Evolutionary conservation across 2,329 filamentous ascomycete species (phyloP), one percentile per base, ranked within the genome.

Genomic region (Penicillium sp.): DNA sequence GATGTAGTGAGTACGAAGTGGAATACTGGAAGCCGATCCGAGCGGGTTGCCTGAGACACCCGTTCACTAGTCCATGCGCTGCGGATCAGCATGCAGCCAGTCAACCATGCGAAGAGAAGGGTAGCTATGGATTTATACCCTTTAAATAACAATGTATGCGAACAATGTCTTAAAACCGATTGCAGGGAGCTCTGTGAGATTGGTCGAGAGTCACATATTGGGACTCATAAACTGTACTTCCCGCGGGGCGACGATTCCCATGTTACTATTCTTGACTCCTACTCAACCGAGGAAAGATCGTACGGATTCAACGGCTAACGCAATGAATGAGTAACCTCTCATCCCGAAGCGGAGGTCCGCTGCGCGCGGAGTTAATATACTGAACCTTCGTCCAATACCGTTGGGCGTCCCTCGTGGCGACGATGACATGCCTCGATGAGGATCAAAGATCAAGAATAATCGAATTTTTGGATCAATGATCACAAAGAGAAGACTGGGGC

Each of bases 11-110:
- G 19, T 22, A 22, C 19, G 19, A 22, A 22, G 10, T 43, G 8
- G 37, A 40, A 25, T 22, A 13, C 19, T 52, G 26, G 22, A 33
- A 26, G 55, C 38, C 45, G 57, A 56, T 55, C 46, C 49, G 42
- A 59, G 55, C 58, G 33, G 58, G 45, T 62, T 64, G 57, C 62
- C 64, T 68, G 64, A 68, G 67, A 68, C 66, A 55, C 52, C 56
- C 58, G 53, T 49, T 49, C 40, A 22, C 19, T 22, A 46, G 58
- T 57, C 58, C 55, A 59, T 59, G 55, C 58, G 55, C 38, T n/a
- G 33, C 51, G 30, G 65, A 67, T 67, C 64, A 65, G 56, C 61
- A 54, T 57, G 54, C 40, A 43, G 57, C 55, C 49, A 35, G 48
- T 62, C 43, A 59, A 55, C 40, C 10, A 52, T 48, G 14, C 45